Evolutionary conservation across 805 yeast genomes (phyloP), one percentile per base, ranked within the genome.

Genomic region (Blastobotrys peoriensis): DNA sequence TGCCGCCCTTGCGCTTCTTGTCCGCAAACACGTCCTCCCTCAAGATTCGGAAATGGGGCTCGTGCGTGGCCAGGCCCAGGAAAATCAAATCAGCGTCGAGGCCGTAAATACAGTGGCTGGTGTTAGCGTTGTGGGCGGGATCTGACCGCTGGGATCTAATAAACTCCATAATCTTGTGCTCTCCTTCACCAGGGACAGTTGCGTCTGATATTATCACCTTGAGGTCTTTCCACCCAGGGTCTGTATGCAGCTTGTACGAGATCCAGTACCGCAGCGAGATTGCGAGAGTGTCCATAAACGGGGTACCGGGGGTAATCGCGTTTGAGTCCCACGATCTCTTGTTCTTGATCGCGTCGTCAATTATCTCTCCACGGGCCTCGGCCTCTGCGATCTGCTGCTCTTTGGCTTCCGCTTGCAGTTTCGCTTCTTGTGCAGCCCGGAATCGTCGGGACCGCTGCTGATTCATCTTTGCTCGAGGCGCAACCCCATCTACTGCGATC

Each of bases 111-210:
- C 95, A 86, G 64, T 93, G 99, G n/a, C 80, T 74, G 1, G 96
- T 89, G 62, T 93, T 91, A 43, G 98, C 96, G 59, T 86, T 77
- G 64, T 91, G 86, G 59, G 81, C 79, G 0, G 94, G 86, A 55
- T 85, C 93, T 34, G 83, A 76, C 54, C 98, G 74, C 62, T 89
- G 98, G 35, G 86, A 77, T 58, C 99, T 78, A 46, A 93, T 84
- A 61, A 89, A 93, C 57, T 84, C 88, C 98, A 93, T 93, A 56
- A 93, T 82, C 64, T 93, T 93, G 69, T 93, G 99, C 65, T 93
- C 99, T 61, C 99, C 99, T 73, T 93, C 99, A 50, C 99, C 99
- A 1, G 99, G 98, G 10, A 91, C 98, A 0, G 95, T 81, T 23
- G 96, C 95, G 62, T 91, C 99, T 58, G 95, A 83, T 38, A 93